Evolutionary conservation across 2,329 filamentous ascomycete genomes (phyloP).

Genomic region (Chalaropsis ovoidea): DNA sequence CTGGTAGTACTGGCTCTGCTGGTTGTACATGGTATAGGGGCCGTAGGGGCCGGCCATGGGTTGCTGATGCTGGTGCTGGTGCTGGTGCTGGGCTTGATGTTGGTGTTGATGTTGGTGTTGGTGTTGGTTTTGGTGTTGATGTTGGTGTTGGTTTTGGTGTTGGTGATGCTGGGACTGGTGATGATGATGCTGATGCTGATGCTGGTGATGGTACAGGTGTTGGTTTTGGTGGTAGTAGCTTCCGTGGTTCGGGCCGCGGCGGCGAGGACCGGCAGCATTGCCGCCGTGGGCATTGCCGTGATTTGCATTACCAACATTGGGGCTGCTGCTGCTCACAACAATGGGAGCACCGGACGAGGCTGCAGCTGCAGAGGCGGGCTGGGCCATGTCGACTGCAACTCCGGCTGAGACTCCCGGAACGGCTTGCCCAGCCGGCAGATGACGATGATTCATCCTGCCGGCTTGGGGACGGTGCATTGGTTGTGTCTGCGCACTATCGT

Average conservation of each 20-base stretch:
- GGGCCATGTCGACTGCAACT: constrained; percentile 24
- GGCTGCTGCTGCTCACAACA: constrained; percentile 17
- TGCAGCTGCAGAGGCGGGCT: constrained; percentile 27
- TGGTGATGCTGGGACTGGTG: constrained; percentile 18
- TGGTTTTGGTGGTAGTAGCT: constrained; percentile 28
- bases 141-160: constrained; percentile 31
- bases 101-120: constrained; percentile 26
- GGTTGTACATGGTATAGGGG: constrained; percentile 18
- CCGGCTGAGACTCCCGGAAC: constrained; percentile 38
- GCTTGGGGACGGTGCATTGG: constrained; percentile 41
- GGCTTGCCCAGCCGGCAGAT: constrained; percentile 67
- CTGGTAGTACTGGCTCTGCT: constrained; percentile 32
- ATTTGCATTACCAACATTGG: constrained; percentile 24
- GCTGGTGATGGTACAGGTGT: constrained; percentile 28
- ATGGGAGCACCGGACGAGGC: constrained; percentile 15
- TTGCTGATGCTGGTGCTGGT: constrained; percentile 29
- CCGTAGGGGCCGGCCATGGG: constrained; percentile 15
- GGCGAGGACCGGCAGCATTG: constrained; percentile 33
- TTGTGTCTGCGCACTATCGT: constrained; percentile 25
- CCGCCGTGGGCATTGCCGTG: constrained; percentile 32
- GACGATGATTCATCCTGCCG: constrained; percentile 67
- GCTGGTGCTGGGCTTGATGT: constrained; percentile 33
- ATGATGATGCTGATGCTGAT: constrained; percentile 28
- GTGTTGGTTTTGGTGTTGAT: constrained; percentile 28
- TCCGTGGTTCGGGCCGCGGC: constrained; percentile 24